Conservation (phyloP, 768 basidiomycete genomes). For the Tricholoma hemisulphureum region DNA sequence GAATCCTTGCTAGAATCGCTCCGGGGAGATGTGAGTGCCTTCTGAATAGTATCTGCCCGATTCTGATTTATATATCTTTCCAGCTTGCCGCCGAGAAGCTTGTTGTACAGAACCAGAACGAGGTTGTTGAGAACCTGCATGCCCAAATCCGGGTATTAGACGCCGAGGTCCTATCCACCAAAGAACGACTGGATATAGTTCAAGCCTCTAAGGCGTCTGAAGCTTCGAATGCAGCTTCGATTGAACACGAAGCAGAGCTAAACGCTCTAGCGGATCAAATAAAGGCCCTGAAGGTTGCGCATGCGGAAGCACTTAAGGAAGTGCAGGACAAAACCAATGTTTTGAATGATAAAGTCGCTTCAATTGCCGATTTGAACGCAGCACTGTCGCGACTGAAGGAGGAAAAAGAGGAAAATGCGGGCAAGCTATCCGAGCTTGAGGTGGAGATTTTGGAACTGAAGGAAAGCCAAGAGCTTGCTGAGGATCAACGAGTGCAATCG, state of each 20-base stretch:
- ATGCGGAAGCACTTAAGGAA: slow-evolving; percentile 48
- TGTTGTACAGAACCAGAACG: slow-evolving; percentile 38
- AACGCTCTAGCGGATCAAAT: slow-evolving; percentile 53
- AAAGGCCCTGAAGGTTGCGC: slow-evolving; percentile 48
- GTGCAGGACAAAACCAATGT: slow-evolving; percentile 43
- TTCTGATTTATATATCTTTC: not conserved
- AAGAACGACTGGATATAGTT: slow-evolving; percentile 52
- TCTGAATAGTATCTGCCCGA: not conserved
- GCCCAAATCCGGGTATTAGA: slow-evolving; percentile 52
- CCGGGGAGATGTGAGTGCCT: slow-evolving; percentile 49
- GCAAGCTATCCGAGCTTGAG: slow-evolving; percentile 77
- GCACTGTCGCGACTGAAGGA: slow-evolving; percentile 53
- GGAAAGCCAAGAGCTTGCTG: slow-evolving; percentile 63
- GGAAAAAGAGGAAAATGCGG: slow-evolving; percentile 69
- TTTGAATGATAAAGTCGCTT: slow-evolving; percentile 46
- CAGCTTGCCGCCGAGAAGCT: slow-evolving; percentile 56
- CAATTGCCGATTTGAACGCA: slow-evolving; percentile 41
- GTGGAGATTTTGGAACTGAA: slow-evolving; percentile 76
- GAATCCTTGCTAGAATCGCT: slow-evolving; percentile 40
- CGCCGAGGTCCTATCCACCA: slow-evolving; percentile 46
- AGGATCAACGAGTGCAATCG: slow-evolving; percentile 54
- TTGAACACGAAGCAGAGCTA: slow-evolving; percentile 61
- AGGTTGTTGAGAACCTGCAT: slow-evolving; percentile 47
- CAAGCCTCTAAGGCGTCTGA: slow-evolving; percentile 41
- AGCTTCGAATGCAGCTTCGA: slow-evolving; percentile 49